Percentiles rank a stretch among this genome's conserved stretches.
Evolutionary conservation across 805 yeast genomes (phyloP).

Genomic region (Saccharomyces jurei): DNA sequence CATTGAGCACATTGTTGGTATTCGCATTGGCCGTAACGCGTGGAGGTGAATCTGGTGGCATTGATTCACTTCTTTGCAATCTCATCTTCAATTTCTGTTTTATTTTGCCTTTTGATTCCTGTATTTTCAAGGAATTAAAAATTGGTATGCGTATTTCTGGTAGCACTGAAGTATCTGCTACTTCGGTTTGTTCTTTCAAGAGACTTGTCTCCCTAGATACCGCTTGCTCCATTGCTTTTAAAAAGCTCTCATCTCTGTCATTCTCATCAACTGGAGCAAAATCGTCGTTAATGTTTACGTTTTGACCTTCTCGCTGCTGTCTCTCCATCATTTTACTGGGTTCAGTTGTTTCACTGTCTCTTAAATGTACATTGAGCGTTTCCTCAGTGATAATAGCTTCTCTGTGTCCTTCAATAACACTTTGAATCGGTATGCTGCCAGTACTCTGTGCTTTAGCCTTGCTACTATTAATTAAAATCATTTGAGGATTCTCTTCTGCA

Average conservation of each 20-base stretch:
- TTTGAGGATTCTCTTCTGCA: neutral
- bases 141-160: slow-evolving; percentile 16
- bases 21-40: neutral
- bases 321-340: neutral
- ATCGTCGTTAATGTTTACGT: neutral
- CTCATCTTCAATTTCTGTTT: neutral
- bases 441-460: neutral
- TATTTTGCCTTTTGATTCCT: neutral
- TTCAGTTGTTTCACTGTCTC: neutral
- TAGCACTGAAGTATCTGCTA: neutral
- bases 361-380: neutral
- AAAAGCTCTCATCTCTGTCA: neutral
- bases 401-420: neutral
- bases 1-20: neutral
- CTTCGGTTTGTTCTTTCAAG: neutral
- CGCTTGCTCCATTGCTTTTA: neutral
- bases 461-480: neutral
- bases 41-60: neutral
- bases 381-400: neutral
- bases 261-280: neutral
- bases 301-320: neutral
- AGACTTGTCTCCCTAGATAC: neutral
- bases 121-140: slow-evolving; percentile 13
- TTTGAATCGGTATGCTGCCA: neutral
- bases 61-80: neutral